A percentile compares a stretch with the other conserved stretches of the same genome.
Conservation (phyloP, 306 rosid species). For the Coriaria nepalensis region DNA sequence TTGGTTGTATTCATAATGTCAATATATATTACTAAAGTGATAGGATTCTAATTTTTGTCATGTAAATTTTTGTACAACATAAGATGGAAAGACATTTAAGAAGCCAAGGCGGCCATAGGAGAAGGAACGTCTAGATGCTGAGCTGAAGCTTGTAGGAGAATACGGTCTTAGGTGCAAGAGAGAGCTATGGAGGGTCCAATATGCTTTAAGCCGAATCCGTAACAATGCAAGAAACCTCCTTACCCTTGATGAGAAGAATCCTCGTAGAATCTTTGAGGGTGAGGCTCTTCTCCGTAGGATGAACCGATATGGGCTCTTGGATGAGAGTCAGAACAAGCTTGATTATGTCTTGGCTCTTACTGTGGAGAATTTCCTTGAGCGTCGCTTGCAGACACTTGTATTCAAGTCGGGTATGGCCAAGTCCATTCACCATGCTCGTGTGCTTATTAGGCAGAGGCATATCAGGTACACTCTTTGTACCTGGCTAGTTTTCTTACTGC, state of each 20-base stretch:
- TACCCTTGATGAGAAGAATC: conserved; percentile 54
- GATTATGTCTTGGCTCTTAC: conserved; percentile 56
- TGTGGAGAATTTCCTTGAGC: conserved; percentile 55
- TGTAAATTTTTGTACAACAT: too few species aligned
- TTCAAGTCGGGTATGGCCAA: conserved; percentile 60
- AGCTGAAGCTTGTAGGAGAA: conserved; percentile 33
- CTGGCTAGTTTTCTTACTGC: too few species aligned
- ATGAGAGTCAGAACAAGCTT: conserved; percentile 54
- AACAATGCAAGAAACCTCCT: conserved; percentile 42
- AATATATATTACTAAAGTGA: too few species aligned
- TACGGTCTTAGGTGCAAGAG: conserved; percentile 37
- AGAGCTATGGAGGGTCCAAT: conserved; percentile 38
- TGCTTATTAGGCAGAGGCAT: conserved; percentile 52
- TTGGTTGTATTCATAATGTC: too few species aligned
- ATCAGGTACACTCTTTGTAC: conserved; percentile 22
- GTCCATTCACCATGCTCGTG: conserved; percentile 58
- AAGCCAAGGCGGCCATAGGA: conserved; percentile 39
- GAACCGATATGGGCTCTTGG: conserved; percentile 44
- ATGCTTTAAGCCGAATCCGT: conserved; percentile 38
- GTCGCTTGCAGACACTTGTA: conserved; percentile 51
- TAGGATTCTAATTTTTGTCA: too few species aligned
- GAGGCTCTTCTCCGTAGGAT: conserved; percentile 48
- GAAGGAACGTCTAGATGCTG: conserved; percentile 39
- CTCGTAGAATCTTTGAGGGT: conserved; percentile 56
- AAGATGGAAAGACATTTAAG: conserved; percentile 41